Conservation (phyloP, 305 asterid genomes). For the Withania somnifera region DNA sequence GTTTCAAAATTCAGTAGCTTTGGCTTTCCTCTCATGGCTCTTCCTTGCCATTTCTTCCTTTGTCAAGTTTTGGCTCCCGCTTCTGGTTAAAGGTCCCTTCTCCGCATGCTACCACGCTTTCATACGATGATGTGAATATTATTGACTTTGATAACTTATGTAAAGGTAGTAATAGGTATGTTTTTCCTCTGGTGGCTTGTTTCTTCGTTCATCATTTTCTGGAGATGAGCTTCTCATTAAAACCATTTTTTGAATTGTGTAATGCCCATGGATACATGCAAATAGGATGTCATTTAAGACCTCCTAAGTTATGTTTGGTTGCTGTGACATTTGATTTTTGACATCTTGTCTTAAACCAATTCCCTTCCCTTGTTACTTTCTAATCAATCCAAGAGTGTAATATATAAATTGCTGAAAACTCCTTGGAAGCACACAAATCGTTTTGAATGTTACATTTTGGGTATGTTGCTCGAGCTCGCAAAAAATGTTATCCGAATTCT, state of each 20-base stretch:
- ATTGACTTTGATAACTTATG: not conserved
- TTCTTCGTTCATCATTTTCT: not conserved
- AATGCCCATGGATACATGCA: not conserved
- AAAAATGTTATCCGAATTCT: not conserved
- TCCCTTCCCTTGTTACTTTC: not conserved
- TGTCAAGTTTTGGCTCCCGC: slow-evolving; percentile 84
- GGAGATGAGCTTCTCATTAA: not conserved
- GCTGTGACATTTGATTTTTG: not conserved
- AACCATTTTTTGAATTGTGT: not conserved
- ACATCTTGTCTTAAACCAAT: not conserved
- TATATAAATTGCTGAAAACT: not conserved
- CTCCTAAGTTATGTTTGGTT: not conserved
- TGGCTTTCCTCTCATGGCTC: slow-evolving; percentile 74
- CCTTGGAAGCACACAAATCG: not conserved
- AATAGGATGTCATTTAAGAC: not conserved
- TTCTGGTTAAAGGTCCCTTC: slow-evolving; percentile 25
- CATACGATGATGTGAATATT: slow-evolving; percentile 13
- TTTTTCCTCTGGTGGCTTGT: not conserved
- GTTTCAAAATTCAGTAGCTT: slow-evolving; percentile 68
- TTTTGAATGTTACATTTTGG: not conserved
- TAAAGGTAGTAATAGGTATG: not conserved
- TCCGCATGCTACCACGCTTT: not conserved
- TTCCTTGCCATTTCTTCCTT: slow-evolving; percentile 70
- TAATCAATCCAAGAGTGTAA: not conserved
- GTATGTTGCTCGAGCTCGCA: no score